Evolutionary conservation across 371 early-diverging fungal species (phyloP), one percentile per base, ranked within the genome.

Genomic region (Mortierella sp.): DNA sequence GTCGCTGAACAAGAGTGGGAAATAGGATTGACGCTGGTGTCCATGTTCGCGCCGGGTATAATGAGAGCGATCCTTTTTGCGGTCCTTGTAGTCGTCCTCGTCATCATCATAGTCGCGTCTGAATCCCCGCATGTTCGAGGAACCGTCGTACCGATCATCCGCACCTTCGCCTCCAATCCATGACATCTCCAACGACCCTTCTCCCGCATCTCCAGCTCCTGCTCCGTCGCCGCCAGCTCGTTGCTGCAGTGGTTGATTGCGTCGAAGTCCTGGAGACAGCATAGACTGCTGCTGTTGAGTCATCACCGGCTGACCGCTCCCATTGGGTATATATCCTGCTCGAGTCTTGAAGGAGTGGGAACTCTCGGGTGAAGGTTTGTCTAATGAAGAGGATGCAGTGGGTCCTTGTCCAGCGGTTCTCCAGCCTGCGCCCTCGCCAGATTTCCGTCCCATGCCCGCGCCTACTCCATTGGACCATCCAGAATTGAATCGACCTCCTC

Each of bases 1-100:
- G 22, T 64, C 52, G 0, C 29, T 65, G 44, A 81, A 65, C 19
- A 71, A n/a, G 44, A 67, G 24, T 0, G 79, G 79, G 31, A 48
- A 53, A 8, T 26, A 26, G 0, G 66, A 50, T 16, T 39, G 11
- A 13, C 39, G 45, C 14, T 7, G 55, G 11, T 76, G 53, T 2
- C 40, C 14, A 16, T 48, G 37, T 48, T 22, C 34, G 14, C 19
- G 50, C 16, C 24, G 64, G 40, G 37, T n/a, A 47, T 9, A 29
- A 37, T 29, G 48, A 40, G 55, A 58, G 5, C 52, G 76, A 48
- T 64, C 75, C 52, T 64, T 73, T 63, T 68, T 68, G 39, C 44
- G 52, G 44, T 50, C 64, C 53, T 45, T 43, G 39, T 69, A 55
- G n/a, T 74, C 52, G 13, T 71, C 55, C 40, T 73, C 64, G 19